Conservation (phyloP, 208 protist species). For the Sergeia podlipaevii region DNA sequence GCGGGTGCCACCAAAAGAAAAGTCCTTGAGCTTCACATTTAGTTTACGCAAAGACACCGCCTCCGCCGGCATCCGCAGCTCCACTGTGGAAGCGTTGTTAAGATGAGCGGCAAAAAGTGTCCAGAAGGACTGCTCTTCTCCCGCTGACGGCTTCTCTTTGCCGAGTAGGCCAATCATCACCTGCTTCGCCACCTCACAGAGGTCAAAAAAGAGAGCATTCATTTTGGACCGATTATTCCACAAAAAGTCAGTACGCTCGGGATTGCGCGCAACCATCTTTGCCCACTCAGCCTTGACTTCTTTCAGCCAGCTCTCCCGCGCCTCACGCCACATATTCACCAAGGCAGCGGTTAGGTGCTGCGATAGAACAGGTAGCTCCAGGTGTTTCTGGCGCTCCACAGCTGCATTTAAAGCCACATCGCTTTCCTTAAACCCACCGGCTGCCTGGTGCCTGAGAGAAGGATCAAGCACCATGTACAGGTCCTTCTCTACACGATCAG, state of each 20-base stretch:
- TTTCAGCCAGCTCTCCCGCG: slow-evolving; percentile 50
- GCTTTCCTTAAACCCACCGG: slow-evolving; percentile 60
- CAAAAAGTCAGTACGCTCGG: slow-evolving; percentile 50
- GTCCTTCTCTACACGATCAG: slow-evolving; percentile 28
- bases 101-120: slow-evolving; percentile 65
- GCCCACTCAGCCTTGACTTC: slow-evolving; percentile 64
- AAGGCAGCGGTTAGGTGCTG: slow-evolving; percentile 37
- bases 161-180: slow-evolving; percentile 62
- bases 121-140: slow-evolving; percentile 76
- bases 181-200: slow-evolving; percentile 84
- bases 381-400: slow-evolving; percentile 33
- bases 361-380: slow-evolving; percentile 36
- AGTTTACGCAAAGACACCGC: slow-evolving; percentile 82
- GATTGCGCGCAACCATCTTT: slow-evolving; percentile 23
- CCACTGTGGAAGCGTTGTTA: slow-evolving; percentile 27
- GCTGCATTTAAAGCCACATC: slow-evolving; percentile 21
- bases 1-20: slow-evolving; percentile 85
- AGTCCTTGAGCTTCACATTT: slow-evolving; percentile 92
- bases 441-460: slow-evolving; percentile 8
- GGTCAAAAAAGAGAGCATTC: slow-evolving; percentile 84
- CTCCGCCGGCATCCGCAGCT: slow-evolving; percentile 58
- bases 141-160: slow-evolving; percentile 36
- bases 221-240: slow-evolving; percentile 87
- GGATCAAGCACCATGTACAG: slow-evolving; percentile 22
- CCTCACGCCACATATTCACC: slow-evolving; percentile 56